Percentiles rank a stretch among this genome's conserved stretches.
Conservation (phyloP, 202 grass and related monocot genomes). For the Alloteropsis angusta region DNA sequence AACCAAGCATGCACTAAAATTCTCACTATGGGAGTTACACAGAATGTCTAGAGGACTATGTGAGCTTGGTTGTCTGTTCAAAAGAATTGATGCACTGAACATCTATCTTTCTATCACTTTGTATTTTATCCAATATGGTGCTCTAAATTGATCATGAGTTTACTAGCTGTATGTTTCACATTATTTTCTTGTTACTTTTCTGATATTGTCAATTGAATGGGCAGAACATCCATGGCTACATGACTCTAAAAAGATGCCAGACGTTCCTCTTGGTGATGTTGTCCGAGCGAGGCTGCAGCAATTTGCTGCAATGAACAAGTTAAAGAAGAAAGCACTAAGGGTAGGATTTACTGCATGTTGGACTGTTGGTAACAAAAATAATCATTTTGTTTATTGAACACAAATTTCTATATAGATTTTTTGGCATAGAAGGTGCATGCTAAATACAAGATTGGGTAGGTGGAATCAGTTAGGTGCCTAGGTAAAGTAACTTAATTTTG, state of each 20-base stretch:
- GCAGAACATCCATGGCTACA: conserved; percentile 84
- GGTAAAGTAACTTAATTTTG: not conserved
- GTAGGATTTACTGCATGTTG: conserved; percentile 32
- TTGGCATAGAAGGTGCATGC: not conserved
- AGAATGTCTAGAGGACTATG: not conserved
- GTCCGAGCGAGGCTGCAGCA: conserved; percentile 75
- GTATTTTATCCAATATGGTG: not conserved
- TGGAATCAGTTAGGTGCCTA: not conserved
- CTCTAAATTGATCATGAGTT: not conserved
- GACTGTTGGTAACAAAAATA: not conserved
- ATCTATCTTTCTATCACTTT: not conserved
- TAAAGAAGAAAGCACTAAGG: conserved; percentile 84
- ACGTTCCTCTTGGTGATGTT: conserved; percentile 71
- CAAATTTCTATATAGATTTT: not conserved
- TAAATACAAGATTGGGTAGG: not conserved
- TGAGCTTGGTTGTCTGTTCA: not conserved
- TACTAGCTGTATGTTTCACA: not conserved
- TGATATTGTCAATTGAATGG: conserved; percentile 20
- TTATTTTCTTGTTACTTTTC: conserved; percentile 1
- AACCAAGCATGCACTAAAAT: not conserved
- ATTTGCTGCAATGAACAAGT: conserved; percentile 94
- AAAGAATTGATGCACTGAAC: not conserved
- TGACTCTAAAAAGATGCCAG: conserved; percentile 66
- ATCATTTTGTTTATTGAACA: not conserved
- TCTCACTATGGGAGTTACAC: not conserved